Percentiles rank a stretch among this genome's conserved stretches.
These are phyloP conservation scores for Thielaviopsis euricoi DNA, from an alignment of 2,329 filamentous ascomycete species.

Conservation along the genomic window DNA sequence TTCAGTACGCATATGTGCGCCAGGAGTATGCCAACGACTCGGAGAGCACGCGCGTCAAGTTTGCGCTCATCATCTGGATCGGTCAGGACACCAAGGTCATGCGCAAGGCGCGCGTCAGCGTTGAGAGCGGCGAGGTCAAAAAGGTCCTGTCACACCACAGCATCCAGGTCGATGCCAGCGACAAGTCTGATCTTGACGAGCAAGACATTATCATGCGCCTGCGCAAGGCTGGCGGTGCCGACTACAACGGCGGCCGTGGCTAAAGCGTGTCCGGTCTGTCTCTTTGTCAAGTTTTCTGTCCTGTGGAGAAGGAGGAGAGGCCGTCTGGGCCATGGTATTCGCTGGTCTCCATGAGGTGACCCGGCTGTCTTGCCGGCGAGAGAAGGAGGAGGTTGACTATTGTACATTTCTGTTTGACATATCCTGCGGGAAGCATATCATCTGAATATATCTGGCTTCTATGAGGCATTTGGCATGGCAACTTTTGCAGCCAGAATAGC, in stretches of 20 bases:
- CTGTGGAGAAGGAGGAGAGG: background rate
- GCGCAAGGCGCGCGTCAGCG: conserved; percentile 51
- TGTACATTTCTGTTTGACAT: conserved; percentile 3
- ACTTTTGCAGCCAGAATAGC: background rate
- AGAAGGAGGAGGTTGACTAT: background rate
- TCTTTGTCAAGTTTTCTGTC: background rate
- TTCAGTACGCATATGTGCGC: conserved; percentile 49
- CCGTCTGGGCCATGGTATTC: background rate
- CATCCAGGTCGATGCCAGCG: conserved; percentile 45
- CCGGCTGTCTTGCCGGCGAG: background rate
- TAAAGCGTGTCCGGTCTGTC: conserved; percentile 15
- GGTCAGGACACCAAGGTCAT: conserved; percentile 48
- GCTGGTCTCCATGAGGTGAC: background rate
- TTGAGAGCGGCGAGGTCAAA: conserved; percentile 52
- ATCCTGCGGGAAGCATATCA: conserved; percentile 3
- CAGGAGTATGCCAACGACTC: conserved; percentile 57
- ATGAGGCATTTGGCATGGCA: background rate
- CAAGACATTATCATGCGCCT: conserved; percentile 42
- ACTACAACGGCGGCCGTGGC: conserved; percentile 52
- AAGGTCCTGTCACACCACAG: conserved; percentile 46
- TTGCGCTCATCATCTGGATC: conserved; percentile 52
- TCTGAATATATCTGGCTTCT: conserved; percentile 3
- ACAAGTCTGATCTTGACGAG: conserved; percentile 43
- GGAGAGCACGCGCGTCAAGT: conserved; percentile 53
- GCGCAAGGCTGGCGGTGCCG: conserved; percentile 50